These are phyloP conservation scores for Collariella sp. DNA, from an alignment of 495 filamentous ascomycete genomes.

Conservation along the genomic window DNA sequence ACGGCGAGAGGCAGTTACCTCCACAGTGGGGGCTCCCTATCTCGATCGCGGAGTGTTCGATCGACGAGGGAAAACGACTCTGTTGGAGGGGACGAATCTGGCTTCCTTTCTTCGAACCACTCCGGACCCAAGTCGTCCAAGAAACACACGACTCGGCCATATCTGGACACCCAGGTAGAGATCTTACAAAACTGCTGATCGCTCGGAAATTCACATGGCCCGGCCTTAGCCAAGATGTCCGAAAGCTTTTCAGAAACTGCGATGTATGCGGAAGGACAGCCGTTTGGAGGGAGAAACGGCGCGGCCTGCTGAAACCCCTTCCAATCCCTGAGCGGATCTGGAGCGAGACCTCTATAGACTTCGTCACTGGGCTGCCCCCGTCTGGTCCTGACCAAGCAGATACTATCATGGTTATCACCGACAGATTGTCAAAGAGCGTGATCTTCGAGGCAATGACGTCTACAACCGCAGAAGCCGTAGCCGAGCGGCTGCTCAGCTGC, in stretches of 20 bases:
- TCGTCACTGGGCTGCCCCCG: not conserved
- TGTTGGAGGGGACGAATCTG: not conserved
- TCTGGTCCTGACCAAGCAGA: not conserved
- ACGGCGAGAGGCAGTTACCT: not conserved
- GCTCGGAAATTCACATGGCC: not conserved
- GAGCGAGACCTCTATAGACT: not conserved
- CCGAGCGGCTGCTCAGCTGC: not conserved
- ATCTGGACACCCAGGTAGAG: not conserved
- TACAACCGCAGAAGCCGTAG: not conserved
- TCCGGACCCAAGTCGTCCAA: not conserved
- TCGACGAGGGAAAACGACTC: not conserved
- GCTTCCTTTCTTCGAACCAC: not conserved
- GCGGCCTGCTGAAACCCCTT: not conserved
- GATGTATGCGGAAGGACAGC: not conserved
- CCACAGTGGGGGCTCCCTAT: not conserved
- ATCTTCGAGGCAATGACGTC: not conserved
- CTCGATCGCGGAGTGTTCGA: not conserved
- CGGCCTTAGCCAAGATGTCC: not conserved
- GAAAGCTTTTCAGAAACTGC: not conserved
- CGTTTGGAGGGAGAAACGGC: not conserved
- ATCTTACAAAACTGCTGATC: not conserved
- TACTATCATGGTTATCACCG: not conserved
- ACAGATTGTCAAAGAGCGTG: not conserved
- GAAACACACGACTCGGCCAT: not conserved
- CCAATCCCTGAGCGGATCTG: not conserved